Evolutionary conservation across 345 rosid genomes (phyloP), one percentile per base, ranked within the genome.

Genomic region (Bruguiera gymnorhiza): DNA sequence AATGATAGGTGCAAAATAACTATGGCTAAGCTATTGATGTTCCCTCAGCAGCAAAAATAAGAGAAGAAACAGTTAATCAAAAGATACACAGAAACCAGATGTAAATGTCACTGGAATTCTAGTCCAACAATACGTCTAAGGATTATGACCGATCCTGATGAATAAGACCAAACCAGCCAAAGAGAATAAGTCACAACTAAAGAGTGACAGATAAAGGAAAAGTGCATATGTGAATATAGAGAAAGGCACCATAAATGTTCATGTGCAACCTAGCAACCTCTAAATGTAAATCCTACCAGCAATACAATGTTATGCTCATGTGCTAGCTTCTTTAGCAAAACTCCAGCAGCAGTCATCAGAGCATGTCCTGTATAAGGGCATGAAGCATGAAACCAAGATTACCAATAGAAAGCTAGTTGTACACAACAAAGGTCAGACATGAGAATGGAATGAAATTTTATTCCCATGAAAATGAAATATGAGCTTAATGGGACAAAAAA

Each of bases 281-380:
- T 62, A 20, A 77, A 70, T 27, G 63, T 34, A 72, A 73, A 67
- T 66, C 75, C 77, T 80, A 89, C 98, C 81, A 88, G 82, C 23
- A 86, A 70, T 0, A 86, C 92, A 19, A 88, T 71, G 75, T 79
- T 86, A 70, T 85, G 83, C 81, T 88, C 90, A 70, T 89, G 84
- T 31, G 96, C 93, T 65, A 92, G 75, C 84, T 89, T 88, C 86
- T 92, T 92, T 54, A 92, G 88, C 76, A 92, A 62, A 74, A 73
- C 71, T 53, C 96, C 96, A 76, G 81, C 83, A 60, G 94, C 85
- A 51, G 80, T 69, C 96, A 89, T 92, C 74, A 92, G 76, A 83
- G 91, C 87, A 54, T 76, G 91, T 73, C 94, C 98, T 89, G 82
- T 46, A 67, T 39, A 20, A 65, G 68, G 63, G 72, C 59, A 60